A percentile compares a stretch with the other conserved stretches of the same genome.
Conservation (phyloP, 2,329 filamentous ascomycete genomes). For the Cadophora sp. region DNA sequence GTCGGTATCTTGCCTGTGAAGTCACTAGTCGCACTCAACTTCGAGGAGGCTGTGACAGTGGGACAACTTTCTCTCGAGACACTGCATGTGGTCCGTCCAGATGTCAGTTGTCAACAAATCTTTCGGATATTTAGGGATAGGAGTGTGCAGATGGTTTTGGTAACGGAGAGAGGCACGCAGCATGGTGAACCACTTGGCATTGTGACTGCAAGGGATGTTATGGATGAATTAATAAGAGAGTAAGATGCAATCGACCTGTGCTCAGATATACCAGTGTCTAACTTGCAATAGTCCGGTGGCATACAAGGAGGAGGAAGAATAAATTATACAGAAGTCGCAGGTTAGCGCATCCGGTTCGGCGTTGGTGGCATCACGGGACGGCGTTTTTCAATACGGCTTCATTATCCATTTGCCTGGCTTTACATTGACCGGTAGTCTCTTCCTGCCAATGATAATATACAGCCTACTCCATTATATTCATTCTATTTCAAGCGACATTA, state of each 20-base stretch:
- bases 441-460: no score
- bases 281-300: conserved; percentile 6
- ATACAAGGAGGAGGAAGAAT: conserved; percentile 24
- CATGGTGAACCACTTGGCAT: conserved; percentile 82
- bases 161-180: conserved; percentile 83
- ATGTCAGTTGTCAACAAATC: conserved; percentile 94
- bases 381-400: background rate
- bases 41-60: conserved; percentile 83
- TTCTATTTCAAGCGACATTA: background rate
- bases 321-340: background rate
- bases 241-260: conserved; percentile 51
- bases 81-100: conserved; percentile 86
- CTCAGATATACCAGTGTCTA: background rate
- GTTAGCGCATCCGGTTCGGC: background rate
- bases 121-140: conserved; percentile 99
- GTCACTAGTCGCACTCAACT: conserved; percentile 96
- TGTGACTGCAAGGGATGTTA: conserved; percentile 95
- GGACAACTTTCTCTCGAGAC: conserved; percentile 89
- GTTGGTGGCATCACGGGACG: background rate
- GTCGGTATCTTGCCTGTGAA: conserved; percentile 96
- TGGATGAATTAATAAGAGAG: conserved; percentile 97
- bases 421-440: background rate
- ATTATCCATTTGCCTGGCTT: background rate
- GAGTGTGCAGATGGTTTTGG: conserved; percentile 96
- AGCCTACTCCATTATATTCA: no score